Evolutionary conservation across 495 filamentous ascomycete genomes (phyloP).

Genomic region (Neurospora tetrasperma): DNA sequence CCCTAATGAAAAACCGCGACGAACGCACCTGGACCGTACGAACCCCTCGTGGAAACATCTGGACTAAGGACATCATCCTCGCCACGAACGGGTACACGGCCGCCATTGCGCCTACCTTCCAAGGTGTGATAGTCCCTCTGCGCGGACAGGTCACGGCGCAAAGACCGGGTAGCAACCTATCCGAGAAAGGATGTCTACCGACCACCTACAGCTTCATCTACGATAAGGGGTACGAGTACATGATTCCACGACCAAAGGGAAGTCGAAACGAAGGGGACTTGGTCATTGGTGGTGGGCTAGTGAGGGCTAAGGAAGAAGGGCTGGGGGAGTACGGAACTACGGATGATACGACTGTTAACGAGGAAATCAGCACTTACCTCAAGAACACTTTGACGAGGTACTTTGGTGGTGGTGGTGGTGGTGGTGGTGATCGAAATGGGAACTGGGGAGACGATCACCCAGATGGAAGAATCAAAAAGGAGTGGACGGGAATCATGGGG

Average conservation of each 20-base stretch:
- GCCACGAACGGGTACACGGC: slow-evolving; percentile 69
- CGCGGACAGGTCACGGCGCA: slow-evolving; percentile 60
- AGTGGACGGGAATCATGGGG: slow-evolving; percentile 58
- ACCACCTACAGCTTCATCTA: slow-evolving; percentile 56
- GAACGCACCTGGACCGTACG: slow-evolving; percentile 34
- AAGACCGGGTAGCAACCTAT: slow-evolving; percentile 38
- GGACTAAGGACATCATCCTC: slow-evolving; percentile 45
- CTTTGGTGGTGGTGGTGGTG: slow-evolving; percentile 35
- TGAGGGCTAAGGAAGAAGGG: slow-evolving; percentile 32
- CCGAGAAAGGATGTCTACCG: slow-evolving; percentile 28
- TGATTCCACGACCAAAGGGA: slow-evolving; percentile 48
- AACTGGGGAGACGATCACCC: slow-evolving; percentile 50
- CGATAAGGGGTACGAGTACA: slow-evolving; percentile 51
- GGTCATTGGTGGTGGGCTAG: slow-evolving; percentile 60
- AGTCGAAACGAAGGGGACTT: slow-evolving; percentile 44
- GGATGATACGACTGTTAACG: slow-evolving; percentile 49
- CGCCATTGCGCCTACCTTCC: slow-evolving; percentile 42
- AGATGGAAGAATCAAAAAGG: slow-evolving; percentile 44
- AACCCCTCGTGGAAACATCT: slow-evolving; percentile 46
- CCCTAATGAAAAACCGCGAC: slow-evolving; percentile 18
- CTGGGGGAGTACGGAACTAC: slow-evolving; percentile 41
- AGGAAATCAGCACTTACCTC: slow-evolving; percentile 44
- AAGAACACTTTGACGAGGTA: slow-evolving; percentile 34
- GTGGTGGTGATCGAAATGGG: slow-evolving; percentile 5
- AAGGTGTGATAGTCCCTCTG: slow-evolving; percentile 53